A percentile compares a stretch with the other conserved stretches of the same genome.
phyloP scores from a whole-genome alignment of 129 eudicot genomes.

The Apium graveolens region DNA sequence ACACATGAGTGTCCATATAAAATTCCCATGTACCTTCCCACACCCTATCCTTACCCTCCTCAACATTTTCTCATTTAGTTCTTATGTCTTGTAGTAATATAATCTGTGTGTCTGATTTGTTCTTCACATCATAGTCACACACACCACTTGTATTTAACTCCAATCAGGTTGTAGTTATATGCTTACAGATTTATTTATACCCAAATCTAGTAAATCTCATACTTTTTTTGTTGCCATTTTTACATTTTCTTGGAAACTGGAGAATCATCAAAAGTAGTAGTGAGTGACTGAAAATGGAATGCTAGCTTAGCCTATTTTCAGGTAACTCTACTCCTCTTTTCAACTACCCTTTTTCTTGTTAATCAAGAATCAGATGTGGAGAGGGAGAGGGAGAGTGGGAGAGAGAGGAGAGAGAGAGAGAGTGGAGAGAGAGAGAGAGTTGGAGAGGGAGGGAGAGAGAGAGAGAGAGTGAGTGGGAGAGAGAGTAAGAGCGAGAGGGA shows the following conservation, averaged over 20 bases:
- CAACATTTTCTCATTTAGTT: neutral
- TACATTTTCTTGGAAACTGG: neutral
- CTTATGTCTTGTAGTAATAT: neutral
- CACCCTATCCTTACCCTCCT: neutral
- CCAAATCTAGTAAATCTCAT: neutral
- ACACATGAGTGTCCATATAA: neutral
- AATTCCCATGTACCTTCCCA: neutral
- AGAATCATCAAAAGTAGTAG: neutral
- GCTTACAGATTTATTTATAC: neutral
- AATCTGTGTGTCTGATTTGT: neutral
- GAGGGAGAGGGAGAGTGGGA: neutral
- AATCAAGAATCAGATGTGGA: neutral
- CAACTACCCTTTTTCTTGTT: neutral
- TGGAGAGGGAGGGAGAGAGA: no score
- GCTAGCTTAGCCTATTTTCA: neutral
- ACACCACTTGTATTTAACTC: neutral
- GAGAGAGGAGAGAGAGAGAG: no score
- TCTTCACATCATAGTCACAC: neutral
- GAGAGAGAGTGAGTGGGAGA: no score
- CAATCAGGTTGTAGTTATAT: neutral
- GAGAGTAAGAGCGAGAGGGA: no score
- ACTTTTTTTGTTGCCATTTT: neutral
- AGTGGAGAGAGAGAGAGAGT: no score
- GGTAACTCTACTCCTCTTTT: neutral
- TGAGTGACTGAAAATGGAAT: neutral